phyloP scores from a whole-genome alignment of 768 basidiomycete genomes.

The Boletus eberwhitei region DNA sequence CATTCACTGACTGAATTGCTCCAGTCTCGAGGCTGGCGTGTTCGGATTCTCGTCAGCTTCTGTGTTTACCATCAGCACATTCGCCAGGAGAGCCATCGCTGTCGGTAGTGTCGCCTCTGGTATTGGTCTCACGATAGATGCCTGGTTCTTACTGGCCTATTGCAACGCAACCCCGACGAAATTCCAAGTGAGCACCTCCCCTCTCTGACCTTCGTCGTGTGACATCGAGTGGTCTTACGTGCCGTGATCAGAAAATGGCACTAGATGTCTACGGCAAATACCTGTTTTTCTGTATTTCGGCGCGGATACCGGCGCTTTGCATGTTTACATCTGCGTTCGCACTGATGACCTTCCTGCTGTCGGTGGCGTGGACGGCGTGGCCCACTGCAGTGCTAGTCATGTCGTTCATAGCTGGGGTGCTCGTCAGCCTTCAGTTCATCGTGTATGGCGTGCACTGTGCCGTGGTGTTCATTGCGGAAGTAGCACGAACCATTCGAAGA shows the following conservation, averaged over 20 bases:
- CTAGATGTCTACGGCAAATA: conserved; percentile 57
- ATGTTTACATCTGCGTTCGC: conserved; percentile 55
- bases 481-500: conserved; percentile 5
- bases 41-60: conserved; percentile 59
- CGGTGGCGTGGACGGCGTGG: conserved; percentile 64
- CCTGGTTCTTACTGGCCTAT: conserved; percentile 67
- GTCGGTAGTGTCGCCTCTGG: conserved; percentile 59
- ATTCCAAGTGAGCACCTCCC: conserved; percentile 46
- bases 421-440: conserved; percentile 65
- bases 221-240: background rate
- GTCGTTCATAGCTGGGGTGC: conserved; percentile 53
- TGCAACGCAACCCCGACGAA: conserved; percentile 47
- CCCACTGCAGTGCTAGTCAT: conserved; percentile 58
- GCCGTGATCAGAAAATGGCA: conserved; percentile 28
- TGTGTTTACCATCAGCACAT: conserved; percentile 45
- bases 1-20: background rate
- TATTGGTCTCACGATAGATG: conserved; percentile 58
- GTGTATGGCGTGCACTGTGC: conserved; percentile 45
- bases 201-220: background rate
- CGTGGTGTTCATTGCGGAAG: conserved; percentile 10
- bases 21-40: conserved; percentile 50
- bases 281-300: conserved; percentile 66
- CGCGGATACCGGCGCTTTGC: conserved; percentile 61
- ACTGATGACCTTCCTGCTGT: conserved; percentile 56
- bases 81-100: conserved; percentile 52